A percentile compares a stretch with the other conserved stretches of the same genome.
Conservation (phyloP, 441 rosid genomes). For the Jatropha multifida region DNA sequence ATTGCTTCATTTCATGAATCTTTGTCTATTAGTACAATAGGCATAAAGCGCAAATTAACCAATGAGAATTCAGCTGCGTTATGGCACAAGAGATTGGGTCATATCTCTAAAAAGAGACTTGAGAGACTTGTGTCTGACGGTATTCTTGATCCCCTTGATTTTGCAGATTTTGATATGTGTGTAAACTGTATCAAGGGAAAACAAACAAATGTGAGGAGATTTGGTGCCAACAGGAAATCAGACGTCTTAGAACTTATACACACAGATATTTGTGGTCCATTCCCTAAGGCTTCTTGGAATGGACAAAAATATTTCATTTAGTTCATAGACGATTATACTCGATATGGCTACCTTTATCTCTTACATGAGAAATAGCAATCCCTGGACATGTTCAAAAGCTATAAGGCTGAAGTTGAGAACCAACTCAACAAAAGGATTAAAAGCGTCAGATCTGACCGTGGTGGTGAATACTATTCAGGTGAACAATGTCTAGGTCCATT, state of each 20-base stretch:
- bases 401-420: neutral
- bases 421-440: too few species aligned
- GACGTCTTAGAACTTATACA: neutral
- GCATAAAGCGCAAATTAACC: neutral
- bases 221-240: neutral
- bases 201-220: neutral
- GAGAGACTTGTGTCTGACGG: neutral
- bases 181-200: neutral
- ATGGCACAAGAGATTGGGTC: neutral
- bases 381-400: neutral
- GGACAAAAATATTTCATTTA: neutral
- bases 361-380: neutral
- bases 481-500: too few species aligned
- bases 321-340: neutral
- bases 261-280: neutral
- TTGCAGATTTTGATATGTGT: neutral
- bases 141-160: neutral
- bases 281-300: neutral
- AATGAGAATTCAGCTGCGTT: neutral
- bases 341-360: neutral
- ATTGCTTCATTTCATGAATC: slow-evolving; percentile 1
- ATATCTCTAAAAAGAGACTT: neutral
- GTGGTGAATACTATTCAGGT: too few species aligned
- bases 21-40: neutral
- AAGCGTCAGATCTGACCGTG: too few species aligned